These are phyloP conservation scores for Pythium phragmiticola DNA, from an alignment of 352 stramenopile genomes.

Conservation along the genomic window DNA sequence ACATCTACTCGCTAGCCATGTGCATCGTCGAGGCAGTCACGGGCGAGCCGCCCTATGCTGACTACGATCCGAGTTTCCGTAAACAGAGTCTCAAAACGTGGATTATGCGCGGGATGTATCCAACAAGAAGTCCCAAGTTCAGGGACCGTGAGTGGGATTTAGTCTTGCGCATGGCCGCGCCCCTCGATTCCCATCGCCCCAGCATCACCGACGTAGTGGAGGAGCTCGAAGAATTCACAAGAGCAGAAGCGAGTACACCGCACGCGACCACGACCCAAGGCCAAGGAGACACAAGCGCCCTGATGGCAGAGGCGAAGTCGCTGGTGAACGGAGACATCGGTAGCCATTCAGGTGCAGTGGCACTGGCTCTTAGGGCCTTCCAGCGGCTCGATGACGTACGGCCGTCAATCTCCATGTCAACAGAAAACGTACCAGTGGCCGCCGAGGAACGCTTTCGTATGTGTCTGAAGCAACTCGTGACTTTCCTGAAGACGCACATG, in stretches of 20 bases:
- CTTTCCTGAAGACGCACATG: neutral
- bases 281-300: neutral
- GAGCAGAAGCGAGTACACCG: neutral
- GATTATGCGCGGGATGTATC: neutral
- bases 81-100: neutral
- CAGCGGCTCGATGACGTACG: neutral
- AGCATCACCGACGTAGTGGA: constrained; percentile 4
- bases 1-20: constrained; percentile 15
- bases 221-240: neutral
- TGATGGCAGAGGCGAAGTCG: neutral
- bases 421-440: neutral
- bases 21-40: constrained; percentile 17
- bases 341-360: neutral
- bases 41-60: neutral
- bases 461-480: neutral
- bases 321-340: neutral
- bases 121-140: neutral
- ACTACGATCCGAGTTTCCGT: neutral
- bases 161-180: constrained; percentile 5
- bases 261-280: neutral
- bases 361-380: neutral
- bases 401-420: neutral
- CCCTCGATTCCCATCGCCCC: constrained; percentile 4
- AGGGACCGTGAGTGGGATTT: constrained; percentile 13
- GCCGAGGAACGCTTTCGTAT: neutral